These are phyloP conservation scores for Colletotrichum sp. DNA, from an alignment of 2,329 filamentous ascomycete genomes.

Conservation along the genomic window DNA sequence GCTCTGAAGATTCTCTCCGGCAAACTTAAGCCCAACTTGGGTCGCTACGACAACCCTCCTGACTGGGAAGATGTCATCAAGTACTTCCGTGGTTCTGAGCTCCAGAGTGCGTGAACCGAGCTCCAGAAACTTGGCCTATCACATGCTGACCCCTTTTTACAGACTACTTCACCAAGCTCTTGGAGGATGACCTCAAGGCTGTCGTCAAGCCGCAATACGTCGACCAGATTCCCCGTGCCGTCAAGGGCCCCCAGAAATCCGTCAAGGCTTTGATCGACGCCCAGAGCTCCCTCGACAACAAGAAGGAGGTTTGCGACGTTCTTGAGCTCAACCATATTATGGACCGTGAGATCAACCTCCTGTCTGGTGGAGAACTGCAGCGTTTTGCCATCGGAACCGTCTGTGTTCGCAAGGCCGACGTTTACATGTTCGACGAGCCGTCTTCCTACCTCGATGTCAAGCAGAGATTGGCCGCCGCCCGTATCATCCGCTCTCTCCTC, in stretches of 20 bases:
- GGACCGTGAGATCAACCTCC: conserved; percentile 86
- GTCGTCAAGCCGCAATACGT: conserved; percentile 99
- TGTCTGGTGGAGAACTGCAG: conserved; percentile 98
- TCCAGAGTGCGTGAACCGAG: conserved; percentile 77
- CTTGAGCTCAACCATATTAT: conserved; percentile 89
- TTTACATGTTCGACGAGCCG: conserved; percentile 99
- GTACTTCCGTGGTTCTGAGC: conserved; percentile 95
- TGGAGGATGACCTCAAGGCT: conserved; percentile 96
- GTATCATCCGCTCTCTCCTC: conserved; percentile 90
- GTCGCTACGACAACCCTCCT: conserved; percentile 92
- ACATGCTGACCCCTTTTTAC: conserved; percentile 7
- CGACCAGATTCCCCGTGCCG: conserved; percentile 93
- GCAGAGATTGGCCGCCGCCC: conserved; percentile 91
- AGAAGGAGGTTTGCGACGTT: conserved; percentile 80
- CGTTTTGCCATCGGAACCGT: conserved; percentile 97
- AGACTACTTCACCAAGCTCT: conserved; percentile 98
- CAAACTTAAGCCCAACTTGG: conserved; percentile 97
- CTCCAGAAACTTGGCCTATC: neutral
- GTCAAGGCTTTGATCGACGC: conserved; percentile 81
- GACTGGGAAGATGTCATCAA: conserved; percentile 99
- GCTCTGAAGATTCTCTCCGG: conserved; percentile 98
- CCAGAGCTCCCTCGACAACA: conserved; percentile 78
- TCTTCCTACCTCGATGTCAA: conserved; percentile 99
- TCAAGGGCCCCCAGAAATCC: conserved; percentile 80
- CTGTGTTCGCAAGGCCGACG: conserved; percentile 94